Percentiles rank a stretch among this genome's conserved stretches.
These are phyloP conservation scores for Xerocomus amazonicus DNA, from an alignment of 1,284 basidiomycete genomes.

Conservation along the genomic window DNA sequence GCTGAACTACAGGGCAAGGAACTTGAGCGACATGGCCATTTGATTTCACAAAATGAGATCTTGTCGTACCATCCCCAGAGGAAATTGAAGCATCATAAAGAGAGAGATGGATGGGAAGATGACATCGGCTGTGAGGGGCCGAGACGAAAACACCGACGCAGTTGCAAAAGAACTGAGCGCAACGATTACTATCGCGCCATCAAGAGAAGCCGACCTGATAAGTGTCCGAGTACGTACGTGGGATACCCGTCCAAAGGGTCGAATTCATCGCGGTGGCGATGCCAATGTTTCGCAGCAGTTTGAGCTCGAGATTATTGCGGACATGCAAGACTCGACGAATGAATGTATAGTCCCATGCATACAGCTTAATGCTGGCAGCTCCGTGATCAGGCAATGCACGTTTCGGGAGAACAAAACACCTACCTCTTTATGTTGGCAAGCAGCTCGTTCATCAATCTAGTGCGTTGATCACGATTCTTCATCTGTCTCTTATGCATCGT, in stretches of 20 bases:
- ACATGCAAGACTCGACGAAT: conserved; percentile 70
- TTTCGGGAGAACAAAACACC: background rate
- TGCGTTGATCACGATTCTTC: conserved; percentile 83
- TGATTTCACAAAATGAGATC: too few relatives aligned
- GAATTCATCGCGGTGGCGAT: conserved; percentile 61
- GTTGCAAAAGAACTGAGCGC: conserved; percentile 87
- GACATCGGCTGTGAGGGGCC: conserved; percentile 82
- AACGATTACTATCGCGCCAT: conserved; percentile 55
- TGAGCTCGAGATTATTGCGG: conserved; percentile 83
- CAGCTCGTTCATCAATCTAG: conserved; percentile 77
- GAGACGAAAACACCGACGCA: conserved; percentile 66
- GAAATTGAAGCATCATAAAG: conserved; percentile 89
- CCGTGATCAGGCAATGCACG: background rate
- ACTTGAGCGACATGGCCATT: conserved; percentile 45
- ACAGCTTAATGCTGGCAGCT: conserved; percentile 63
- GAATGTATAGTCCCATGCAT: conserved; percentile 89
- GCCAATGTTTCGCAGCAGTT: conserved; percentile 79
- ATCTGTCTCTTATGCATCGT: conserved; percentile 78
- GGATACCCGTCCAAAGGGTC: conserved; percentile 67
- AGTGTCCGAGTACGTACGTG: conserved; percentile 45
- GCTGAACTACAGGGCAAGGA: conserved; percentile 50
- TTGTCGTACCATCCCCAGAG: conserved; percentile 71
- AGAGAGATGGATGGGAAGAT: conserved; percentile 95
- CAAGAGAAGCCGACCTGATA: conserved; percentile 51
- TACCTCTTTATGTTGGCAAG: conserved; percentile 87